Percentiles rank a stretch among this genome's conserved stretches.
Conservation (phyloP, 306 rosid species). For the Oemleria cerasiformis region DNA sequence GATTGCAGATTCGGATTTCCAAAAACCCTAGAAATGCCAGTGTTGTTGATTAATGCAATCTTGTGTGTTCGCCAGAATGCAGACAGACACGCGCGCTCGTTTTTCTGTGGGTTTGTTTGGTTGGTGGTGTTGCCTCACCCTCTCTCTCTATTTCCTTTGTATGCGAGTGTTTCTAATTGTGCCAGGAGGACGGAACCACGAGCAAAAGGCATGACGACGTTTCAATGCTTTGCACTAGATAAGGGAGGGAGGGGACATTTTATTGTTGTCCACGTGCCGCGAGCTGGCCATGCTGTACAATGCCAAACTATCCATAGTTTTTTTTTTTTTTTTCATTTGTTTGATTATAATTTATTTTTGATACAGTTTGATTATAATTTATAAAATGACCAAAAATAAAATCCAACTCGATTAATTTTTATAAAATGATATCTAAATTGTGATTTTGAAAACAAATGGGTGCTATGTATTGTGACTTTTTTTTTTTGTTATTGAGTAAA, state of each 20-base stretch:
- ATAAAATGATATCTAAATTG: too few species aligned
- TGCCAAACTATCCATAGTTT: background rate
- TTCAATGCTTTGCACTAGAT: background rate
- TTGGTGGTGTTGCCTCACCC: background rate
- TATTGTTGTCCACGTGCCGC: conserved; percentile 26
- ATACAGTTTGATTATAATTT: too few species aligned
- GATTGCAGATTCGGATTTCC: conserved; percentile 28
- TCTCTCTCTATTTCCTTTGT: background rate
- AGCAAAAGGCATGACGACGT: background rate
- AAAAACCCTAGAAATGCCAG: conserved; percentile 4
- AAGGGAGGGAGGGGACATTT: conserved; percentile 1
- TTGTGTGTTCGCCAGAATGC: background rate
- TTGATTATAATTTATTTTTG: too few species aligned
- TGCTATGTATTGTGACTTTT: too few species aligned
- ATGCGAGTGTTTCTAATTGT: background rate
- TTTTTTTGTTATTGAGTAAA: too few species aligned
- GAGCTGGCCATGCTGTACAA: conserved; percentile 18
- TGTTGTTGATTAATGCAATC: background rate
- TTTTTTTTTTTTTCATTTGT: background rate
- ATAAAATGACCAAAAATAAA: too few species aligned
- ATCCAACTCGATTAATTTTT: too few species aligned
- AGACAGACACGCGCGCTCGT: conserved; percentile 3
- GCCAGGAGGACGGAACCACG: background rate
- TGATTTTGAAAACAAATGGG: too few species aligned
- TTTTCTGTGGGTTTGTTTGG: background rate